Percentiles rank a stretch among this genome's conserved stretches.
phyloP scores from a whole-genome alignment of 805 yeast genomes.

The Saturnispora bothae region DNA sequence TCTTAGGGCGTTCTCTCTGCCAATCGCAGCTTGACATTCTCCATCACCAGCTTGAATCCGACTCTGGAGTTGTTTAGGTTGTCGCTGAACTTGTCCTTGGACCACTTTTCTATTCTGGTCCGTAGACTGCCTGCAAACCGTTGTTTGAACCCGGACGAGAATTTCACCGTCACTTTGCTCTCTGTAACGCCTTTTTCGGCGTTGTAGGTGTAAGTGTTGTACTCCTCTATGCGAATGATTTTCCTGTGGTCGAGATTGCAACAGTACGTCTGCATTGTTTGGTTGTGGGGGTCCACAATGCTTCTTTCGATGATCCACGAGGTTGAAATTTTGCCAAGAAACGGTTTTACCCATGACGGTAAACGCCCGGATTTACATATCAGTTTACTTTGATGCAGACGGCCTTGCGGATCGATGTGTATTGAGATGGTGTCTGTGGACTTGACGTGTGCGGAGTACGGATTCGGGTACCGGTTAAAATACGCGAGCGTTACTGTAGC shows the following conservation, averaged over 20 bases:
- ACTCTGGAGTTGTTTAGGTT: constrained; percentile 55
- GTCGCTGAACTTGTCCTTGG: constrained; percentile 56
- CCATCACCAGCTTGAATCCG: constrained; percentile 76
- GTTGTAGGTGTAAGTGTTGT: constrained; percentile 41
- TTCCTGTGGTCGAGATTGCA: constrained; percentile 77
- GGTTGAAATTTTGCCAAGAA: constrained; percentile 58
- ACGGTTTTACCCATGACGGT: constrained; percentile 70
- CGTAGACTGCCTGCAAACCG: constrained; percentile 42
- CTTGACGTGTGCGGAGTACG: constrained; percentile 75
- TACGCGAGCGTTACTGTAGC: constrained; percentile 67
- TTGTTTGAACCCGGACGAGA: constrained; percentile 53
- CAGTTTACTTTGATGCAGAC: constrained; percentile 60
- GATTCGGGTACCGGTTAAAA: constrained; percentile 66
- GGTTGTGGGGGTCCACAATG: constrained; percentile 50
- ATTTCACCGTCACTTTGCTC: constrained; percentile 45
- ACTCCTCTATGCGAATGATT: constrained; percentile 72
- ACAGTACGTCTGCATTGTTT: constrained; percentile 56
- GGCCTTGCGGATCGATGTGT: constrained; percentile 49
- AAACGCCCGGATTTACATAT: constrained; percentile 71
- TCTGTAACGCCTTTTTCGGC: constrained; percentile 27
- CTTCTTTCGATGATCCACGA: constrained; percentile 78
- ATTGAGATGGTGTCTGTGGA: constrained; percentile 69
- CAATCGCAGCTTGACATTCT: constrained; percentile 21
- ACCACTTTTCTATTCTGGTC: constrained; percentile 74
- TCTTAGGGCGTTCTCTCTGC: not conserved